Evolutionary conservation across 345 rosid genomes (phyloP), one percentile per base, ranked within the genome.

Genomic region (Iberis pinnata): DNA sequence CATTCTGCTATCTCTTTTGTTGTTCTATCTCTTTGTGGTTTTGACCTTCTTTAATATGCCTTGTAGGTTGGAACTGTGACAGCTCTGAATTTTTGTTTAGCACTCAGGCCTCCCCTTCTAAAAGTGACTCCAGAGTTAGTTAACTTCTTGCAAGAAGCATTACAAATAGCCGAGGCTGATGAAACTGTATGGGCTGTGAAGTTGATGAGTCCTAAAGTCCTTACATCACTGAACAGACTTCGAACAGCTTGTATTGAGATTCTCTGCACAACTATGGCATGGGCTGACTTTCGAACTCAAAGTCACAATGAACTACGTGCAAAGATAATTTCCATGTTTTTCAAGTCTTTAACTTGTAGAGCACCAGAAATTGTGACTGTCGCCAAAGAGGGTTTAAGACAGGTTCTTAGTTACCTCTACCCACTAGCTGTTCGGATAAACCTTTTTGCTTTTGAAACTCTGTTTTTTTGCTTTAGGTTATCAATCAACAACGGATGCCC

Each of bases 91-190:
- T 92, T 92, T 75, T 88, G 93, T 78, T 72, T 88, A 67, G 93
- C 96, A 18, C 71, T 92, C 78, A 80, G 98, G 80, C 98, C 98
- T 18, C 97, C 98, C 16, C 95, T 92, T 60, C 84, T 92, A 56
- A 88, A 85, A 80, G 71, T 92, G 75, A 88, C 95, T 52, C 93
- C 75, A 70, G 98, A 92, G 65, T 76, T 92, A 68, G 76, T 88
- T 22, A 88, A 75, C 72, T 88, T 92, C 68, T 81, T 92, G 63
- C 98, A 92, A 83, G 98, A 92, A 75, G 95, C 96, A 29, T 64
- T 92, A 76, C 93, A 92, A 71, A 92, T 88, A 75, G 98, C 98
- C 11, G 96, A 88, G 77, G 84, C 96, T 65, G 98, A 92, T 78
- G 98, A 92, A 76, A 74, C 72, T 69, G 83, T 72, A 45, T 83